Base-by-base conservation (phyloP, 2,329 filamentous ascomycete species). In the Truncatella angustata region DNA sequence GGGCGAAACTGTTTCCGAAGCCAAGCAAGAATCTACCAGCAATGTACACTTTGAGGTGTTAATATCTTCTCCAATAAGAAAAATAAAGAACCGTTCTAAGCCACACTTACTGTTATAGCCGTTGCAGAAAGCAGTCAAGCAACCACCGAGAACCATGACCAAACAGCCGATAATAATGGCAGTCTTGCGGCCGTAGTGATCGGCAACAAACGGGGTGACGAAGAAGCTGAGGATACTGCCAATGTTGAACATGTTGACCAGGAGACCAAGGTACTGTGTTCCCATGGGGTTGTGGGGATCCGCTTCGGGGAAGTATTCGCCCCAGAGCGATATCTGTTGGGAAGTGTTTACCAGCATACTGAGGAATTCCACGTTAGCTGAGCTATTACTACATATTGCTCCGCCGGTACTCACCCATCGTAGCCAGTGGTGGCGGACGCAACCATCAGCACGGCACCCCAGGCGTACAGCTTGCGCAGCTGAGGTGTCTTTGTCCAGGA, bases 381-480 rank as follows among this genome's bases (percentile, higher is more conserved):
- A 4, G 4, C 4, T 21, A 1, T 7, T n/a, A n/a, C 36, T 20
- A 49, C n/a, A n/a, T n/a, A n/a, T n/a, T n/a, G n/a, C 10, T n/a
- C 11, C 10, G n/a, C 7, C 18, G 14, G 14, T 21, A 24, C 59
- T 58, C 55, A 73, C 71, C 81, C 80, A 67, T 86, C 82, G 62
- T 84, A 85, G 49, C 81, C 81, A 6, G 80, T 84, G 26, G 81
- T 84, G 39, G 81, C 81, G 26, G 81, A 84, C 11, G 79, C 81
- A 52, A 85, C 70, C 65, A 81, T 79, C 52, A 86, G 71, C 53
- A 84, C 74, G 18, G 74, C 66, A 53, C 72, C 73, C 63, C 76
- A 74, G 47, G 72, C 72, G 61, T 84, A 84, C 10, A 84, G 74
- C 62, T 73, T 78, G 49, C 81, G 72, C 50, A 85, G 67, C 60